Evolutionary conservation across 768 basidiomycete species (phyloP).

Genomic region (Boletus edulis): DNA sequence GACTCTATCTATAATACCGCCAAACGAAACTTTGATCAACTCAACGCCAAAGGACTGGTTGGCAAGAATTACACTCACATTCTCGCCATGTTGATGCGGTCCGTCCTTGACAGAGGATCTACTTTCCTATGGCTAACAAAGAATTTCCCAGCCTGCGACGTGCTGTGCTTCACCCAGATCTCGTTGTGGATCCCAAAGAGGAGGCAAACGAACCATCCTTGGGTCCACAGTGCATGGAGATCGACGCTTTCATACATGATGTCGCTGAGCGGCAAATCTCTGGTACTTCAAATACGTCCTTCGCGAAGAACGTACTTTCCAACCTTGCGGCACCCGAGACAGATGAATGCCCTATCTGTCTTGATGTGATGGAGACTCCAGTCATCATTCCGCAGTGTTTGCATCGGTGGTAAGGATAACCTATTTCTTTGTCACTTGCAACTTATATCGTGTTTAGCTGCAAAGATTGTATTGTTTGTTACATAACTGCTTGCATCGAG

Average conservation of each 20-base stretch:
- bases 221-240: constrained; percentile 41
- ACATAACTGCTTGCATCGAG: constrained; percentile 66
- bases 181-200: constrained; percentile 62
- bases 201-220: constrained; percentile 35
- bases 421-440: neutral
- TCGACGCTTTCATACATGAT: constrained; percentile 57
- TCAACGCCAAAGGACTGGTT: constrained; percentile 75
- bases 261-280: constrained; percentile 40
- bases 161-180: constrained; percentile 86
- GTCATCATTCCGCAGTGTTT: constrained; percentile 73
- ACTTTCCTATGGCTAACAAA: constrained; percentile 3
- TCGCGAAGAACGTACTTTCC: constrained; percentile 64
- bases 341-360: constrained; percentile 82
- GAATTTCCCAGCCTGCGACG: constrained; percentile 64
- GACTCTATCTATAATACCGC: constrained; percentile 80
- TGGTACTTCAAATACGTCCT: constrained; percentile 37
- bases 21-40: constrained; percentile 75
- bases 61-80: constrained; percentile 85
- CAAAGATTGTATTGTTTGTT: constrained; percentile 84
- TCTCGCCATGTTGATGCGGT: constrained; percentile 95
- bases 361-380: constrained; percentile 71
- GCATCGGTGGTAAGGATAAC: constrained; percentile 59
- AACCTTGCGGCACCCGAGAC: constrained; percentile 46
- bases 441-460: constrained; percentile 49
- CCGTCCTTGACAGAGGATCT: constrained; percentile 17